Percentiles rank a stretch among this genome's conserved stretches.
These are phyloP conservation scores for Pseudogymnoascus verrucosus DNA, from an alignment of 2,329 filamentous ascomycete genomes.

Conservation along the genomic window DNA sequence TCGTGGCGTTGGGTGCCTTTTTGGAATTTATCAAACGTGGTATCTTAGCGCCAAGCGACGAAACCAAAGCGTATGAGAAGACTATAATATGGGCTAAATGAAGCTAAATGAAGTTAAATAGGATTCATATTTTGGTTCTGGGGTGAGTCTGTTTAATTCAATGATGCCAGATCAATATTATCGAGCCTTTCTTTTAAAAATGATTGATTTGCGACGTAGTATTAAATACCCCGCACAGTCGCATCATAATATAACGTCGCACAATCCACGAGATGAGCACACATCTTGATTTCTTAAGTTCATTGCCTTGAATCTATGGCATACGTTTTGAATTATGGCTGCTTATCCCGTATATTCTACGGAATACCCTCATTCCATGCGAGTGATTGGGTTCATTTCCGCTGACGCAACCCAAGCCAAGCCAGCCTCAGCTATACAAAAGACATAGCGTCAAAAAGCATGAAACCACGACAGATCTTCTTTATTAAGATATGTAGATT, in stretches of 20 bases:
- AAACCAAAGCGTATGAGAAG: neutral
- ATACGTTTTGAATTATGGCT: neutral
- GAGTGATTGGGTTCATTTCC: neutral
- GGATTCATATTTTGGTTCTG: neutral
- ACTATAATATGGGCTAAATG: neutral
- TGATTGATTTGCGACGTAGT: neutral
- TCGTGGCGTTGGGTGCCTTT: neutral
- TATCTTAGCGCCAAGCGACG: neutral
- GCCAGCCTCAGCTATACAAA: conserved; percentile 3
- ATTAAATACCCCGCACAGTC: neutral
- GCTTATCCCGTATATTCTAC: neutral
- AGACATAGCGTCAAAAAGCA: conserved; percentile 5
- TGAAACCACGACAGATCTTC: neutral
- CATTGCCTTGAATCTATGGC: neutral
- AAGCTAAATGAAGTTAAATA: neutral
- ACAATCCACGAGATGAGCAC: neutral
- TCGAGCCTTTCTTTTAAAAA: neutral
- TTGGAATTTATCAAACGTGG: neutral
- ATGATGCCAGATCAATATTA: neutral
- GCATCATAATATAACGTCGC: neutral
- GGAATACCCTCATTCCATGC: neutral
- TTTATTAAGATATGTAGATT: conserved; percentile 2
- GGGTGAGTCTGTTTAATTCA: neutral
- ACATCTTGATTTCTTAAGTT: neutral
- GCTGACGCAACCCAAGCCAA: neutral